These are phyloP conservation scores for Lasiosphaeriaceae sp. DNA, from an alignment of 495 filamentous ascomycete species.

Conservation along the genomic window DNA sequence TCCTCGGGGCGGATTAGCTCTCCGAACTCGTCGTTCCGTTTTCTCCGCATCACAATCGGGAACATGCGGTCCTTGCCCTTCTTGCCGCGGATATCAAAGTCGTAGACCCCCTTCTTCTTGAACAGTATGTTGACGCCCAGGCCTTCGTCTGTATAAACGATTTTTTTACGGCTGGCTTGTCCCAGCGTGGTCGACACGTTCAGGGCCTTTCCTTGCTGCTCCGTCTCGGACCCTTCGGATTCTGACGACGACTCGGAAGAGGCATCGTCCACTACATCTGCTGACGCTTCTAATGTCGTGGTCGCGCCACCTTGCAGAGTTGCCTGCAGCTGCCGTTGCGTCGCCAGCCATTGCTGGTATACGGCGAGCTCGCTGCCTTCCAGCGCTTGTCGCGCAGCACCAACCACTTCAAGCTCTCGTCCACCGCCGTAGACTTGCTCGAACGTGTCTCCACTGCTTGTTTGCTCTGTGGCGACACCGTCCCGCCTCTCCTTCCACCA, in stretches of 20 bases:
- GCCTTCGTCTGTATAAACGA: slow-evolving; percentile 77
- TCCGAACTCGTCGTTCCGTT: slow-evolving; percentile 84
- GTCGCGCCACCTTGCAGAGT: slow-evolving; percentile 65
- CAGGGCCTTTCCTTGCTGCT: slow-evolving; percentile 86
- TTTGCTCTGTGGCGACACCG: slow-evolving; percentile 57
- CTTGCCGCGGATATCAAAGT: slow-evolving; percentile 89
- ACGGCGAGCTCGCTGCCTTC: slow-evolving; percentile 68
- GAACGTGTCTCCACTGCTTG: slow-evolving; percentile 53
- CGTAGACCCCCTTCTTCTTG: slow-evolving; percentile 80
- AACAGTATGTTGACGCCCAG: slow-evolving; percentile 86
- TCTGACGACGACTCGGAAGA: slow-evolving; percentile 74
- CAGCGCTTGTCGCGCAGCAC: slow-evolving; percentile 59
- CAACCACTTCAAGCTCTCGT: slow-evolving; percentile 54
- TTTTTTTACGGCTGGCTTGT: slow-evolving; percentile 75
- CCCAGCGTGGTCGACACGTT: slow-evolving; percentile 81
- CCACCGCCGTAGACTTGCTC: slow-evolving; percentile 64
- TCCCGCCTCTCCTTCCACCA: slow-evolving; percentile 67
- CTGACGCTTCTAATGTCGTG: slow-evolving; percentile 60
- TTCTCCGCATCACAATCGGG: slow-evolving; percentile 74
- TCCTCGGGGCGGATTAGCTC: slow-evolving; percentile 91
- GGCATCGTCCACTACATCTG: slow-evolving; percentile 78
- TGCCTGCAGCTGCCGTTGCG: slow-evolving; percentile 72
- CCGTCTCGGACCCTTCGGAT: slow-evolving; percentile 83
- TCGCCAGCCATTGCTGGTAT: slow-evolving; percentile 89
- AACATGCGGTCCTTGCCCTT: slow-evolving; percentile 93